Conservation (phyloP, 2,329 filamentous ascomycete species). For the Pseudogymnoascus verrucosus region DNA sequence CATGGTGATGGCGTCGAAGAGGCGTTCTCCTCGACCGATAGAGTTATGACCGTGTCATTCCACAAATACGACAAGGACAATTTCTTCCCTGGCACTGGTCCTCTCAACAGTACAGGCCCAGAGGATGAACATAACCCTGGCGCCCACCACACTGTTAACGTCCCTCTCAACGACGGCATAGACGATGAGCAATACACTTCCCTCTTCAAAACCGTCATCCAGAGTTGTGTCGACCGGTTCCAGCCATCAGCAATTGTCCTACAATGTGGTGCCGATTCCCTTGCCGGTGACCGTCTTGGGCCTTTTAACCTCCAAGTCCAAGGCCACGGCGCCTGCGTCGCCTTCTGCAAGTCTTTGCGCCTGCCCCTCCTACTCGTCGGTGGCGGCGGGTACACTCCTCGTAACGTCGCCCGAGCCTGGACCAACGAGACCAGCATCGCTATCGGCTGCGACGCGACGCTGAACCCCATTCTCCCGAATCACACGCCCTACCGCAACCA, state of each 20-base stretch:
- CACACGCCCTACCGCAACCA: constrained; percentile 82
- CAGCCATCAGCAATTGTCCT: constrained; percentile 86
- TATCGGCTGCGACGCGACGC: constrained; percentile 62
- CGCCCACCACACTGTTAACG: constrained; percentile 82
- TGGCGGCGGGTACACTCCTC: constrained; percentile 90
- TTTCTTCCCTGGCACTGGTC: constrained; percentile 91
- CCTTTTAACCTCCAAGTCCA: constrained; percentile 96
- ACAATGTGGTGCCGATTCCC: constrained; percentile 90
- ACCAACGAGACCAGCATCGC: constrained; percentile 92
- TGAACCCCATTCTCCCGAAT: constrained; percentile 64
- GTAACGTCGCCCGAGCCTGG: constrained; percentile 95
- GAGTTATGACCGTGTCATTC: constrained; percentile 88
- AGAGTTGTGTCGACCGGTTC: constrained; percentile 71
- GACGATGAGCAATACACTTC: constrained; percentile 81
- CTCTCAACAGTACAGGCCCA: constrained; percentile 75
- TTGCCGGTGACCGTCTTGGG: constrained; percentile 87
- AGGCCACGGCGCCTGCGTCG: constrained; percentile 85
- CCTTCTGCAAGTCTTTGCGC: constrained; percentile 73
- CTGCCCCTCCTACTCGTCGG: constrained; percentile 86
- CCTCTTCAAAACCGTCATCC: constrained; percentile 77
- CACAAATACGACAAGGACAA: constrained; percentile 83
- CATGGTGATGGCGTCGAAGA: constrained; percentile 88
- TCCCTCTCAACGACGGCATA: constrained; percentile 84
- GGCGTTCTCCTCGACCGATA: constrained; percentile 81
- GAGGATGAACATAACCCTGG: constrained; percentile 76